Evolutionary conservation across 345 rosid species (phyloP).

Genomic region (Punica granatum): DNA sequence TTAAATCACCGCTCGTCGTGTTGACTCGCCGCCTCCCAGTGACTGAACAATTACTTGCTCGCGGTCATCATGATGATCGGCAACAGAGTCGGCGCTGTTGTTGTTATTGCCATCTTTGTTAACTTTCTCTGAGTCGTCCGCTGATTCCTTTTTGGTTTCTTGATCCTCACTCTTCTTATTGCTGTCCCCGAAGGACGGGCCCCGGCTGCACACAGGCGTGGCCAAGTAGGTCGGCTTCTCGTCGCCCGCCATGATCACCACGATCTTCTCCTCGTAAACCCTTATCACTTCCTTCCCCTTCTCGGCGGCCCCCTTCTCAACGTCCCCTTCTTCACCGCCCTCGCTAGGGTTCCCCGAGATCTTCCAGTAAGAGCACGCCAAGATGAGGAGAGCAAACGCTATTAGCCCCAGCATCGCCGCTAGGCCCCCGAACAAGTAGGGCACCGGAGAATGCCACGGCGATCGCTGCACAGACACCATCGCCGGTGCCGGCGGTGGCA

Average conservation of each 20-base stretch:
- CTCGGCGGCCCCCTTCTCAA: slow-evolving; percentile 21
- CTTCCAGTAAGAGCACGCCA: slow-evolving; percentile 92
- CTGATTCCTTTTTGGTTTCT: neutral
- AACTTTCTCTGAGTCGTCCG: neutral
- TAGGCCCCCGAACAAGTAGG: slow-evolving; percentile 83
- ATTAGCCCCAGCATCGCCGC: slow-evolving; percentile 96
- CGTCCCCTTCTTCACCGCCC: slow-evolving; percentile 36
- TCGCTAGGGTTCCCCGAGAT: slow-evolving; percentile 33
- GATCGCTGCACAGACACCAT: slow-evolving; percentile 60
- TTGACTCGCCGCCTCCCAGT: neutral
- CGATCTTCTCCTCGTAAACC: slow-evolving; percentile 54
- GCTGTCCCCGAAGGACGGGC: slow-evolving; percentile 33
- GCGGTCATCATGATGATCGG: neutral
- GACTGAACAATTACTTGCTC: neutral
- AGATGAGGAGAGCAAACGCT: slow-evolving; percentile 81
- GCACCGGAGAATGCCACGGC: slow-evolving; percentile 97
- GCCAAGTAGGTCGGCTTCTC: slow-evolving; percentile 71
- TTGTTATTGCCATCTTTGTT: neutral
- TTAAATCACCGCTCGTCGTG: too few species aligned
- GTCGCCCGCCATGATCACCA: slow-evolving; percentile 89
- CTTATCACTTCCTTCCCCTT: slow-evolving; percentile 8
- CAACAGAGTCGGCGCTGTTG: neutral
- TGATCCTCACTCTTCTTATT: slow-evolving; percentile 15
- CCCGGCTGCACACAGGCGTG: slow-evolving; percentile 40
- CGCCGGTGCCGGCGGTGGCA: slow-evolving; percentile 6